A percentile compares a stretch with the other conserved stretches of the same genome.
Conservation (phyloP, 352 stramenopile species). For the Pythium vanterpoolii region DNA sequence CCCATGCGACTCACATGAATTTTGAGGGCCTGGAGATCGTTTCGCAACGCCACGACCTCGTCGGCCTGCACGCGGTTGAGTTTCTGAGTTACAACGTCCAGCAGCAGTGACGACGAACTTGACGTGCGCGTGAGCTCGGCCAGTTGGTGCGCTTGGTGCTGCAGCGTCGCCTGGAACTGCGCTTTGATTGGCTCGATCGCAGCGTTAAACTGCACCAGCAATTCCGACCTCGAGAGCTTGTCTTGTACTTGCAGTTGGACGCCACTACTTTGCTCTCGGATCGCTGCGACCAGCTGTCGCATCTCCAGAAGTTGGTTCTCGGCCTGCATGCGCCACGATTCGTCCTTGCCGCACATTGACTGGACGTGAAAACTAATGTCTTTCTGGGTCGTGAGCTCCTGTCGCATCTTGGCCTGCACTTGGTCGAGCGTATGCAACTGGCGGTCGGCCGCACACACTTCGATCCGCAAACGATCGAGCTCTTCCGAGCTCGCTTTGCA, state of each 20-base stretch:
- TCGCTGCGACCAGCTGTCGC: slow-evolving; percentile 61
- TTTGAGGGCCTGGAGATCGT: slow-evolving; percentile 58
- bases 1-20: slow-evolving; percentile 43
- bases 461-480: slow-evolving; percentile 59
- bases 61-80: slow-evolving; percentile 53
- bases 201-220: slow-evolving; percentile 80
- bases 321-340: slow-evolving; percentile 80
- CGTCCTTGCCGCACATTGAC: slow-evolving; percentile 81
- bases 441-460: slow-evolving; percentile 66
- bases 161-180: slow-evolving; percentile 63
- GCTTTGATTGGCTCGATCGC: slow-evolving; percentile 79
- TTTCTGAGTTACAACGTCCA: slow-evolving; percentile 64
- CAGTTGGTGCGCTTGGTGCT: slow-evolving; percentile 76
- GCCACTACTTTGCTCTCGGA: slow-evolving; percentile 67
- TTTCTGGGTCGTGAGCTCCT: slow-evolving; percentile 80
- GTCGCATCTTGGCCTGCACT: slow-evolving; percentile 66
- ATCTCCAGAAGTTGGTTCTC: slow-evolving; percentile 81
- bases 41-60: slow-evolving; percentile 46
- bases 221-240: slow-evolving; percentile 66
- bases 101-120: slow-evolving; percentile 52
- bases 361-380: slow-evolving; percentile 80
- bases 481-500: slow-evolving; percentile 76
- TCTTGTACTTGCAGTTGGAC: slow-evolving; percentile 64
- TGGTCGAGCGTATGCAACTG: slow-evolving; percentile 78
- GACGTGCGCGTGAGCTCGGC: slow-evolving; percentile 54